Conservation (phyloP, 352 stramenopile genomes). For the Peronospora destructor region DNA sequence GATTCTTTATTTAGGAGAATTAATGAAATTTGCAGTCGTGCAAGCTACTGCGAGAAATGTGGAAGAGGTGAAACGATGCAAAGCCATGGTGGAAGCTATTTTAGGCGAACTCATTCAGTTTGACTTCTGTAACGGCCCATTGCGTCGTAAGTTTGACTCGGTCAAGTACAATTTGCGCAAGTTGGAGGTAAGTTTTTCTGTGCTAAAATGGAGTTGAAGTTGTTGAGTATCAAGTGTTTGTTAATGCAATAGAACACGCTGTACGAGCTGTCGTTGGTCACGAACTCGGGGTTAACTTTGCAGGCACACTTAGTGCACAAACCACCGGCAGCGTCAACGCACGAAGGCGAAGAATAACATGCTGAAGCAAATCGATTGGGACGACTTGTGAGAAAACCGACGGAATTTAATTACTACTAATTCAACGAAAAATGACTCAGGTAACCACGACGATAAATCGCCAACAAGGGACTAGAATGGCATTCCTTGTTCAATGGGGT, state of each 20-base stretch:
- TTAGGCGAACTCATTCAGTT: conserved; percentile 89
- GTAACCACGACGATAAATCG: too few species aligned
- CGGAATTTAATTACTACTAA: neutral
- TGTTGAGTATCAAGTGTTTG: neutral
- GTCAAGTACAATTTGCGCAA: conserved; percentile 93
- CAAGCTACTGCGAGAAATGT: conserved; percentile 85
- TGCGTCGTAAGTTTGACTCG: conserved; percentile 91
- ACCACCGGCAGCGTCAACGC: conserved; percentile 3
- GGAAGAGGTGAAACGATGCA: conserved; percentile 67
- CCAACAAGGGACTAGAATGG: too few species aligned
- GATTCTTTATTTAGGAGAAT: conserved; percentile 46
- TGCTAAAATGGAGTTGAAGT: neutral
- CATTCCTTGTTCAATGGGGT: too few species aligned
- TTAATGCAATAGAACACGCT: conserved; percentile 71
- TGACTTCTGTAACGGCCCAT: conserved; percentile 90
- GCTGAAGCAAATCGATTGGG: neutral
- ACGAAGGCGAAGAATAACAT: conserved; percentile 20
- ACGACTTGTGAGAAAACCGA: neutral
- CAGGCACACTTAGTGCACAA: conserved; percentile 45
- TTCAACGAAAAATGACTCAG: neutral
- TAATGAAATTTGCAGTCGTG: conserved; percentile 84
- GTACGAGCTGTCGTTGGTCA: conserved; percentile 90
- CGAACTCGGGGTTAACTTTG: conserved; percentile 46
- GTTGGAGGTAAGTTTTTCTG: conserved; percentile 55
- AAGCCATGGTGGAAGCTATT: conserved; percentile 82